Evolutionary conservation across 495 filamentous ascomycete genomes (phyloP).

Genomic region (Penicillium antarcticum): DNA sequence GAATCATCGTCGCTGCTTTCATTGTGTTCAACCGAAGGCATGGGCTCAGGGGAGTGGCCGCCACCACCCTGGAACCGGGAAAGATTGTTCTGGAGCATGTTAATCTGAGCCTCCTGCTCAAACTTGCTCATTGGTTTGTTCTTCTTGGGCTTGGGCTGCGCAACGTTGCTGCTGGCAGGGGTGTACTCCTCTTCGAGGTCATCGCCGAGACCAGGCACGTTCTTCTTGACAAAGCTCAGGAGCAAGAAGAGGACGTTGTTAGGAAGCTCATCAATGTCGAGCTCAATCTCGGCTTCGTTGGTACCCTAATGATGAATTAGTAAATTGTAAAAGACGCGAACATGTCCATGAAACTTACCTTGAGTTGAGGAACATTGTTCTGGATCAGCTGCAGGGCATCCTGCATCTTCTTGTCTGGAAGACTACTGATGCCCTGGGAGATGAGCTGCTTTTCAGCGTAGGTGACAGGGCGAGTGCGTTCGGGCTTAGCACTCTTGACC

Average conservation of each 20-base stretch:
- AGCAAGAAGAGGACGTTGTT: constrained; percentile 71
- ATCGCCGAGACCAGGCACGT: constrained; percentile 53
- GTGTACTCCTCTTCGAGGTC: constrained; percentile 46
- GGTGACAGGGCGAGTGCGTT: constrained; percentile 55
- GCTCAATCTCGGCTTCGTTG: constrained; percentile 81
- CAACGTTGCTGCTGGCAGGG: constrained; percentile 39
- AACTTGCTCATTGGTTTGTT: constrained; percentile 97
- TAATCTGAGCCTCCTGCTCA: constrained; percentile 88
- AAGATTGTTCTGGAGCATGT: constrained; percentile 62
- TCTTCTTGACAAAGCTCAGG: constrained; percentile 70
- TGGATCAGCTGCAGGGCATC: constrained; percentile 88
- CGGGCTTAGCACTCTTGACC: constrained; percentile 43
- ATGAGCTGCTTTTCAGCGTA: constrained; percentile 83
- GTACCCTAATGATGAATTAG: constrained; percentile 44
- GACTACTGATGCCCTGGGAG: constrained; percentile 69
- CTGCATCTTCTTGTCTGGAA: constrained; percentile 70
- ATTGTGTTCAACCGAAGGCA: constrained; percentile 44
- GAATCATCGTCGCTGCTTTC: constrained; percentile 50
- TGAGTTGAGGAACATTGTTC: constrained; percentile 74
- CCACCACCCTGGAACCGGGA: constrained; percentile 45
- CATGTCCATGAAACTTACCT: constrained; percentile 41
- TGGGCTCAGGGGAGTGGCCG: constrained; percentile 38
- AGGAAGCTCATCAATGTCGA: constrained; percentile 84
- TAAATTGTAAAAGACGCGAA: constrained; percentile 8
- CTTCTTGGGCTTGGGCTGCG: constrained; percentile 77